A percentile compares a stretch with the other conserved stretches of the same genome.
phyloP scores from a whole-genome alignment of 495 filamentous ascomycete species.

The Lophium mytilinum region DNA sequence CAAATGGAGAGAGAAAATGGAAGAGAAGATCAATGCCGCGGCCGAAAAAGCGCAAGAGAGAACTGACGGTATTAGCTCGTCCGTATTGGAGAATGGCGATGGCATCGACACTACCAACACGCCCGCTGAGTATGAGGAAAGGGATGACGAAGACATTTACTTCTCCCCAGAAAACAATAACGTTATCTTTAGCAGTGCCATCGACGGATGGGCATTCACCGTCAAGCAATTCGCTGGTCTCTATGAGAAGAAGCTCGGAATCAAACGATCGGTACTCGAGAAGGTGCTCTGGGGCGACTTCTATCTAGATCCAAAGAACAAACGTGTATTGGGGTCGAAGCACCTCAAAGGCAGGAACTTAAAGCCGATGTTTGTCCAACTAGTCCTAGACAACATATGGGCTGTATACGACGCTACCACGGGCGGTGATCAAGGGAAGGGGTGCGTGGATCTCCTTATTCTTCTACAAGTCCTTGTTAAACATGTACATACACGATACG shows the following conservation, averaged over 20 bases:
- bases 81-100: constrained; percentile 37
- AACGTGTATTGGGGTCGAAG: constrained; percentile 79
- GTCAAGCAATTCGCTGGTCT: constrained; percentile 85
- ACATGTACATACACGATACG: constrained; percentile 24
- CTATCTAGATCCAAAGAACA: constrained; percentile 95
- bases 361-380: constrained; percentile 96
- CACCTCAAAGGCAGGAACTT: constrained; percentile 85
- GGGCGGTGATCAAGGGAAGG: constrained; percentile 71
- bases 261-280: constrained; percentile 83
- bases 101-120: constrained; percentile 34
- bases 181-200: constrained; percentile 95
- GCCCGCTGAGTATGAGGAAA: constrained; percentile 62
- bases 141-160: constrained; percentile 94
- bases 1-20: constrained; percentile 89
- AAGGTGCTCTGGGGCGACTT: constrained; percentile 97
- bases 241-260: constrained; percentile 95
- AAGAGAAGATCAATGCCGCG: constrained; percentile 58
- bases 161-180: constrained; percentile 98
- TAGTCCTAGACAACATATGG: constrained; percentile 95
- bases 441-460: constrained; percentile 44
- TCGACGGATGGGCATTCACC: constrained; percentile 98
- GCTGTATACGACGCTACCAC: constrained; percentile 90
- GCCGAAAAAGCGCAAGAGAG: constrained; percentile 41
- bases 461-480: constrained; percentile 14
- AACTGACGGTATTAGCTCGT: not conserved